phyloP scores from a whole-genome alignment of 768 basidiomycete species.

The Suillus alpinus region DNA sequence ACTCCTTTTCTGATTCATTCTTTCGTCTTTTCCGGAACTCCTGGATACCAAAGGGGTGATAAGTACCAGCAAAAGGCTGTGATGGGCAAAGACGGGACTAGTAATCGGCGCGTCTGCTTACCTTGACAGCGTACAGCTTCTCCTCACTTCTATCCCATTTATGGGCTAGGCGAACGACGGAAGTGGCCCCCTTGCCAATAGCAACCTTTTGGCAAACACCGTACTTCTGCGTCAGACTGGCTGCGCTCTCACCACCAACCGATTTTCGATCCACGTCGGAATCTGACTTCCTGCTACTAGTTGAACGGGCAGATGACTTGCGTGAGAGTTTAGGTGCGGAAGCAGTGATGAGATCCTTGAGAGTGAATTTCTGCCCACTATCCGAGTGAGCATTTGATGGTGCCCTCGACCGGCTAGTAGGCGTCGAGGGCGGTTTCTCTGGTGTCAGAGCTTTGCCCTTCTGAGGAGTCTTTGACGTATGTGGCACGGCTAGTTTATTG shows the following conservation, averaged over 20 bases:
- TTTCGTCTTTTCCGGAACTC: constrained; percentile 98
- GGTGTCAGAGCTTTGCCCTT: constrained; percentile 20
- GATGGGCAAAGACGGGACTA: background rate
- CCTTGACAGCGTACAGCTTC: constrained; percentile 98
- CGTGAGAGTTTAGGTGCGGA: constrained; percentile 73
- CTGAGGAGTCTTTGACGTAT: constrained; percentile 24
- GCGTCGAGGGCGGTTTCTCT: constrained; percentile 11
- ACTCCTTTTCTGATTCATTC: constrained; percentile 99
- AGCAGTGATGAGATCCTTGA: constrained; percentile 71
- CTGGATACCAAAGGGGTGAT: constrained; percentile 36
- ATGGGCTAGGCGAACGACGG: constrained; percentile 92
- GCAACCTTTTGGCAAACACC: constrained; percentile 96
- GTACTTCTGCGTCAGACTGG: constrained; percentile 81
- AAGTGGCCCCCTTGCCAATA: constrained; percentile 98
- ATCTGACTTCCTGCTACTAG: constrained; percentile 62
- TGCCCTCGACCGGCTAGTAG: constrained; percentile 32
- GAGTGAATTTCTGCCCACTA: constrained; percentile 70
- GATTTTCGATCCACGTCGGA: constrained; percentile 52
- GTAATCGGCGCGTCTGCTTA: constrained; percentile 33
- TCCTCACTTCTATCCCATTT: constrained; percentile 98
- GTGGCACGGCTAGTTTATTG: constrained; percentile 27
- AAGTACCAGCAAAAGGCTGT: background rate
- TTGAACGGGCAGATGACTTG: constrained; percentile 69
- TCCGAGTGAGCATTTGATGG: constrained; percentile 54
- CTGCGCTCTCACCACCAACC: constrained; percentile 49